phyloP scores from a whole-genome alignment of 345 rosid genomes.

The Eutrema heterophyllum region DNA sequence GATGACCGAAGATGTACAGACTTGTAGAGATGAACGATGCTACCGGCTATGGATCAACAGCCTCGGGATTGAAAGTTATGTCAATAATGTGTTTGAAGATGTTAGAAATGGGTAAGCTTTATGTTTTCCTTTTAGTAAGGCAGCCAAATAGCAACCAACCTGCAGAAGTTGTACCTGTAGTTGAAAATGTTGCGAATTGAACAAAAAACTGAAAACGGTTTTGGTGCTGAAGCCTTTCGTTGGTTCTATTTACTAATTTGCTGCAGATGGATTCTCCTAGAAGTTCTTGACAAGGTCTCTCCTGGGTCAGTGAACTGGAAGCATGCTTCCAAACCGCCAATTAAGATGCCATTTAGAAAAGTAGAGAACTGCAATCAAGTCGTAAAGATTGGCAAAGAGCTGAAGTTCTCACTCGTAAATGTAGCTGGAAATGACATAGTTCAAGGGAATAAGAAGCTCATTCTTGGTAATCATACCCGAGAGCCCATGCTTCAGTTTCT shows the following conservation, averaged over 20 bases:
- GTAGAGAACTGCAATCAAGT: conserved; percentile 98
- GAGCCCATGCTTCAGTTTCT: not conserved
- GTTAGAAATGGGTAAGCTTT: conserved; percentile 69
- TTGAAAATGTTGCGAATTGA: not conserved
- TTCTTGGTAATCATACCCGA: conserved; percentile 55
- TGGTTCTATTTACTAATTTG: not conserved
- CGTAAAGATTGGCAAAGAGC: conserved; percentile 62
- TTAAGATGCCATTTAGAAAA: conserved; percentile 92
- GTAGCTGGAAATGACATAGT: conserved; percentile 91
- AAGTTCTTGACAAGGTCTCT: conserved; percentile 83
- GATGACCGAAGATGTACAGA: conserved; percentile 81
- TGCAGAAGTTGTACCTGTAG: not conserved
- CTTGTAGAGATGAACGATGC: conserved; percentile 89
- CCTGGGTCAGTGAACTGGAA: conserved; percentile 92
- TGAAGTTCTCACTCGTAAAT: conserved; percentile 81
- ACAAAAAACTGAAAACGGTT: not conserved
- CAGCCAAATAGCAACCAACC: conserved; percentile 7
- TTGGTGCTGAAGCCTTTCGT: not conserved
- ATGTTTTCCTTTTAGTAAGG: not conserved
- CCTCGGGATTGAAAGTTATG: conserved; percentile 68
- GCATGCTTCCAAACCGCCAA: conserved; percentile 88
- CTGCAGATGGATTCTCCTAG: conserved; percentile 82
- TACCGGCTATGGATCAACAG: conserved; percentile 93
- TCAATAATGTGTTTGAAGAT: conserved; percentile 87
- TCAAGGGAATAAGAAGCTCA: conserved; percentile 93